Evolutionary conservation across 768 basidiomycete genomes (phyloP).

Genomic region (Pleurotus eryngii): DNA sequence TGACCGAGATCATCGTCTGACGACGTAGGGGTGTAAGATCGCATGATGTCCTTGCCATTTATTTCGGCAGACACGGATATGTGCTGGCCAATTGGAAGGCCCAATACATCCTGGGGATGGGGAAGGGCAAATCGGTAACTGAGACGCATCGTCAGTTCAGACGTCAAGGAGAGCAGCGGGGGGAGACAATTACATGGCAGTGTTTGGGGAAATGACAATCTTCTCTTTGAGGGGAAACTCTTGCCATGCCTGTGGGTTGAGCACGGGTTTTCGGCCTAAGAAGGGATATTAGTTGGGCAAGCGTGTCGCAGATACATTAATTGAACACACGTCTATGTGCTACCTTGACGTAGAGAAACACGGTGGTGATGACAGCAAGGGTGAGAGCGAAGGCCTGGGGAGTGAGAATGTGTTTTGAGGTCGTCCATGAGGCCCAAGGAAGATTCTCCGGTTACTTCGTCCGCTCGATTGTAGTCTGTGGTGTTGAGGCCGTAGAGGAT

Average conservation of each 20-base stretch:
- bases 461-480: slow-evolving; percentile 8
- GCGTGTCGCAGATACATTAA: neutral
- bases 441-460: slow-evolving; percentile 9
- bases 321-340: slow-evolving; percentile 6
- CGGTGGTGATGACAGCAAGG: slow-evolving; percentile 44
- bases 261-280: slow-evolving; percentile 63
- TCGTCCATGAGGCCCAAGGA: slow-evolving; percentile 4
- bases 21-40: slow-evolving; percentile 95
- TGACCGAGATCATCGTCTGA: slow-evolving; percentile 89
- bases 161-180: neutral
- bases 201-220: slow-evolving; percentile 87
- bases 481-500: slow-evolving; percentile 59
- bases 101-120: slow-evolving; percentile 69
- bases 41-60: slow-evolving; percentile 83
- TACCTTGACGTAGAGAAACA: slow-evolving; percentile 53
- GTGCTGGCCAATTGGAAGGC: slow-evolving; percentile 96
- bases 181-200: slow-evolving; percentile 67
- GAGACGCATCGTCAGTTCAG: neutral
- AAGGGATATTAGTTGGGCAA: slow-evolving; percentile 1
- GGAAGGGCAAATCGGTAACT: slow-evolving; percentile 94
- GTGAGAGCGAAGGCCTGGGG: slow-evolving; percentile 49
- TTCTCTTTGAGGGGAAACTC: slow-evolving; percentile 81
- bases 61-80: slow-evolving; percentile 90
- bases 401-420: neutral
- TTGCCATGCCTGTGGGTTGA: slow-evolving; percentile 77